Conservation (phyloP, 108 stramenopile genomes). For the Nitzschia sp. region DNA sequence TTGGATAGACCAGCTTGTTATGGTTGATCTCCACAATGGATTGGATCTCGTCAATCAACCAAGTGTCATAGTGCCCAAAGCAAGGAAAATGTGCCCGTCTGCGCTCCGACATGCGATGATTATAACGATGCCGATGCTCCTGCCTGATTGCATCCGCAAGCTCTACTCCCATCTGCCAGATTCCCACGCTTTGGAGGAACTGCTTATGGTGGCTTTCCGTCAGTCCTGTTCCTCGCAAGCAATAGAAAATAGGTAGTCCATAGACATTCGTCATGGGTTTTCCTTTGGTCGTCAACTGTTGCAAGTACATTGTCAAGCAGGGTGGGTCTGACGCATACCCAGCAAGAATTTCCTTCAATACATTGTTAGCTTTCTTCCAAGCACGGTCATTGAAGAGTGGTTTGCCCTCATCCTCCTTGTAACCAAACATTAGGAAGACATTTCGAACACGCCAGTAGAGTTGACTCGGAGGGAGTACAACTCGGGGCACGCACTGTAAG, state of each 20-base stretch:
- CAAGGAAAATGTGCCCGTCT: background rate
- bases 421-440: background rate
- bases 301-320: background rate
- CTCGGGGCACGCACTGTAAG: background rate
- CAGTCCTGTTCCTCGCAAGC: background rate
- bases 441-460: constrained; percentile 2
- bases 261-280: background rate
- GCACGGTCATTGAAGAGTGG: background rate
- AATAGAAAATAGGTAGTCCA: background rate
- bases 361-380: background rate
- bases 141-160: background rate
- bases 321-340: background rate
- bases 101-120: background rate
- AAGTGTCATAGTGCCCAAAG: constrained; percentile 2
- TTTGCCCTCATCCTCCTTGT: background rate
- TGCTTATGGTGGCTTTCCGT: background rate
- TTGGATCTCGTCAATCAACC: constrained; percentile 1
- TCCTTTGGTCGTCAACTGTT: background rate
- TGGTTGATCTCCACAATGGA: background rate
- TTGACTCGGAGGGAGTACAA: background rate
- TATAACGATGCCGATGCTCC: background rate
- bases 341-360: background rate
- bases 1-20: background rate
- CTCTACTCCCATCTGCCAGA: background rate
- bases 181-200: background rate